Evolutionary conservation across 176 grass and related monocot species (phyloP).

Genomic region (Ensete glaucum): DNA sequence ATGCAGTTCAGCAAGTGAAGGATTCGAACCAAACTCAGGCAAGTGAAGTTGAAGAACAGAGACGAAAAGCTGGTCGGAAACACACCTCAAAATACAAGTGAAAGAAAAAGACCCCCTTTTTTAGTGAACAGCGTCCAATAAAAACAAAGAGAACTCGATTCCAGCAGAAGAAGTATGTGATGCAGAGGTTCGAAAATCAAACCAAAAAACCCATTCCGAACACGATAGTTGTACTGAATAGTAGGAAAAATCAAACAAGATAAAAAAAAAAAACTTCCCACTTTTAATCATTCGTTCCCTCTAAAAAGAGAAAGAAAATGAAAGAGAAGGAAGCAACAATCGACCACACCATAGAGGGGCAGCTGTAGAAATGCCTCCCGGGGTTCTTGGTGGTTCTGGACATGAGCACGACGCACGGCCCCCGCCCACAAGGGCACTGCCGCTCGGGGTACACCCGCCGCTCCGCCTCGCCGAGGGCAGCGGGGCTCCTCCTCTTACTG

Average conservation of each 20-base stretch:
- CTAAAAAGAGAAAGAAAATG: background rate
- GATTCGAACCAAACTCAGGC: too few species aligned
- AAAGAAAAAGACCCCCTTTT: background rate
- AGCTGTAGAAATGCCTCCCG: slow-evolving; percentile 24
- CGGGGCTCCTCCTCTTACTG: background rate
- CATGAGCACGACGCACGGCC: slow-evolving; percentile 16
- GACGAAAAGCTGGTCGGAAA: too few species aligned
- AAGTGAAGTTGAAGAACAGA: too few species aligned
- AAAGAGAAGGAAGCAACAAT: background rate
- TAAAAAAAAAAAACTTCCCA: background rate
- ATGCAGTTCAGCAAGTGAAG: too few species aligned
- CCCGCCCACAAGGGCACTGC: slow-evolving; percentile 24
- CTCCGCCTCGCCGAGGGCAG: background rate
- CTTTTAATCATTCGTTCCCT: too few species aligned
- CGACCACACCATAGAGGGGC: slow-evolving; percentile 11
- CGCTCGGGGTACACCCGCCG: background rate
- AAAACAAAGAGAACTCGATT: too few species aligned
- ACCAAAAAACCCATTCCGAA: too few species aligned
- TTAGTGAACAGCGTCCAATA: too few species aligned
- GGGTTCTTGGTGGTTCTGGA: slow-evolving; percentile 24
- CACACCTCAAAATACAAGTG: background rate
- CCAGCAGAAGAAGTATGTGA: too few species aligned
- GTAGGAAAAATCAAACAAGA: background rate
- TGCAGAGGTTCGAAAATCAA: too few species aligned
- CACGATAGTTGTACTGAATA: background rate